A percentile compares a stretch with the other conserved stretches of the same genome.
phyloP scores from a whole-genome alignment of 495 filamentous ascomycete species.

The Aspergillus panamensis region DNA sequence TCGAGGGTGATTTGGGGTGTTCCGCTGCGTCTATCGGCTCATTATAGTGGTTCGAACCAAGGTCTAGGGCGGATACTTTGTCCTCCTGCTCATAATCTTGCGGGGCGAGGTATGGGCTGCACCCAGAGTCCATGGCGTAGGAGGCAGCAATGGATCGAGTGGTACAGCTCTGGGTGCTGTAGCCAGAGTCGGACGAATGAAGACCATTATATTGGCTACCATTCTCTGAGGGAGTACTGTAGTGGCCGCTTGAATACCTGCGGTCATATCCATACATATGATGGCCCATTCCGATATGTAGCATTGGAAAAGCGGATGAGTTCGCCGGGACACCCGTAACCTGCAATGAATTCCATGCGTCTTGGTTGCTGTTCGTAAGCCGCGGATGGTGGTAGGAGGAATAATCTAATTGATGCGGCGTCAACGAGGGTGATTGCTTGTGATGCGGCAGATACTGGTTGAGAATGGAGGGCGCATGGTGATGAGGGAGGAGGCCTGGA shows the following conservation, averaged over 20 bases:
- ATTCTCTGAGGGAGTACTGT: constrained; percentile 49
- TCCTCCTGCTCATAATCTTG: constrained; percentile 30
- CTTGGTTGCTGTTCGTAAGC: constrained; percentile 28
- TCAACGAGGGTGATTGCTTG: constrained; percentile 20
- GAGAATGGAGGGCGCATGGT: constrained; percentile 22
- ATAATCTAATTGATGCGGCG: constrained; percentile 24
- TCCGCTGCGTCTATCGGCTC: constrained; percentile 20
- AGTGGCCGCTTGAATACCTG: constrained; percentile 29
- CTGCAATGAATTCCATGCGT: constrained; percentile 41
- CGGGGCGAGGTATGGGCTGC: constrained; percentile 28
- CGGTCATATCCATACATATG: constrained; percentile 24
- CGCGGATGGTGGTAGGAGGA: constrained; percentile 27
- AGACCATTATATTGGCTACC: constrained; percentile 51
- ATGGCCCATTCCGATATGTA: constrained; percentile 20
- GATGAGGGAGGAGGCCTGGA: constrained; percentile 19
- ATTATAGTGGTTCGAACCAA: constrained; percentile 1
- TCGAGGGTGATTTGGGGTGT: constrained; percentile 21
- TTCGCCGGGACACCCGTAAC: constrained; percentile 32
- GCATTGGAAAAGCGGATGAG: constrained; percentile 14
- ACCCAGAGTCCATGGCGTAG: constrained; percentile 29
- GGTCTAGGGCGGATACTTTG: constrained; percentile 14
- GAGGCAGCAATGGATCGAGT: constrained; percentile 44
- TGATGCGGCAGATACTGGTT: constrained; percentile 18
- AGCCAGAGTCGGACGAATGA: constrained; percentile 60
- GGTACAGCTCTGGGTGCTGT: constrained; percentile 49